Conservation (phyloP, 805 yeast species). For the Candida krabiensis region DNA sequence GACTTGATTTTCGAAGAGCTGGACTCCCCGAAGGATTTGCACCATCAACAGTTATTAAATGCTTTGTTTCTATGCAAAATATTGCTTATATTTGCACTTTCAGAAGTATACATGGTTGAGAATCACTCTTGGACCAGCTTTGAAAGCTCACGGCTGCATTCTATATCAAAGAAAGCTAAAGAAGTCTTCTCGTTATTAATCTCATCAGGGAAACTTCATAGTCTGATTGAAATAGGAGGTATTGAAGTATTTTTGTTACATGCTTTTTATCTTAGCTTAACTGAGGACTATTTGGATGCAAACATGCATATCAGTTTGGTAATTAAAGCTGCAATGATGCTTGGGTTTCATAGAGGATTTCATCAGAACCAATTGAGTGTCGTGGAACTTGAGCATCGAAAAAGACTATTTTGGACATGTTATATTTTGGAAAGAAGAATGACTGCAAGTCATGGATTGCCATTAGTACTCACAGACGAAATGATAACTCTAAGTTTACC, state of each 20-base stretch:
- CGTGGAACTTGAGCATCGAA: constrained; percentile 44
- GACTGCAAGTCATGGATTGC: constrained; percentile 70
- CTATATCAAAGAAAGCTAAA: constrained; percentile 57
- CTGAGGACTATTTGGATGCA: constrained; percentile 69
- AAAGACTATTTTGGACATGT: constrained; percentile 27
- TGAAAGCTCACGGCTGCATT: background rate
- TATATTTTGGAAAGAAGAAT: constrained; percentile 50
- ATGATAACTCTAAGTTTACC: constrained; percentile 71
- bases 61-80: constrained; percentile 73
- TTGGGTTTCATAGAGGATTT: constrained; percentile 75
- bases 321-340: constrained; percentile 56
- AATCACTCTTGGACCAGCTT: constrained; percentile 1
- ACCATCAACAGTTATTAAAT: constrained; percentile 50
- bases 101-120: constrained; percentile 63
- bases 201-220: constrained; percentile 68
- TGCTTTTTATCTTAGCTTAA: constrained; percentile 69
- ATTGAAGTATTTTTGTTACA: constrained; percentile 64
- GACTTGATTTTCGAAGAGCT: constrained; percentile 1
- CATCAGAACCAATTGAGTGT: constrained; percentile 50
- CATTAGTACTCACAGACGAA: constrained; percentile 67
- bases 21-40: constrained; percentile 25
- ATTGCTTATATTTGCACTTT: constrained; percentile 61
- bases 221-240: constrained; percentile 67
- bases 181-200: constrained; percentile 66
- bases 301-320: constrained; percentile 71